Evolutionary conservation across 139 green algal species (phyloP), one percentile per base, ranked within the genome.

Genomic region (Yamagishiella unicocca): DNA sequence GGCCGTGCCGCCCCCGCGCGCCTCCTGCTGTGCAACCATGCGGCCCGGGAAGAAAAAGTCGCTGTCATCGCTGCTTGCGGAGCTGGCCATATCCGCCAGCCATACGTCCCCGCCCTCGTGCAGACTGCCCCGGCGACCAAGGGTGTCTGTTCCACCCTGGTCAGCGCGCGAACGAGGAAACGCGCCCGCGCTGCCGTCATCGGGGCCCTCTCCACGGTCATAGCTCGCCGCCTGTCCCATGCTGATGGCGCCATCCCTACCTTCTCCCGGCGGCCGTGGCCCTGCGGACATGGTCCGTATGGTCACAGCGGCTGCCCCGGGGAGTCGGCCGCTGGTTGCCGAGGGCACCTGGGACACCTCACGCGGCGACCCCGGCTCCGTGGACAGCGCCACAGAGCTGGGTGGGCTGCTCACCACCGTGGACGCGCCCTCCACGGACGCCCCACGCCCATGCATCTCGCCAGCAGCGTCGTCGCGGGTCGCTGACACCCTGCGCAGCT

Each of bases 351-450:
- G 55, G 29, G 53, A 83, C 4, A 4, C 37, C 38, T n/a, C 58
- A 6, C 42, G 8, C 4, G 79, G 61, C 4, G 79, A 85, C 8
- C 61, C 79, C 24, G 42, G 42, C 25, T 73, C 79, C 3, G 42
- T 62, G 2, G 79, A 85, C 2, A 85, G 43, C 14, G 42, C 79
- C 21, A 85, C 79, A 0, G 79, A 85, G 38, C 40, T 76, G n/a
- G 79, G 79, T n/a, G 79, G 79, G 79, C 79, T 85, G 55, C 79
- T 85, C 25, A 45, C 37, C 4, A 33, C 79, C 14, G 79, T 75
- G 14, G 70, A 78, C 7, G 70, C 70, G 38, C 4, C 70, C 38
- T 78, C 70, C 21, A 58, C 24, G 38, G 70, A 78, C 4, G 38
- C 22, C 70, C 70, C 33, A 12, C 70, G 70, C 1, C 9, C 70